Evolutionary conservation across 306 rosid genomes (phyloP), one percentile per base, ranked within the genome.

Genomic region (Prunus armeniaca): DNA sequence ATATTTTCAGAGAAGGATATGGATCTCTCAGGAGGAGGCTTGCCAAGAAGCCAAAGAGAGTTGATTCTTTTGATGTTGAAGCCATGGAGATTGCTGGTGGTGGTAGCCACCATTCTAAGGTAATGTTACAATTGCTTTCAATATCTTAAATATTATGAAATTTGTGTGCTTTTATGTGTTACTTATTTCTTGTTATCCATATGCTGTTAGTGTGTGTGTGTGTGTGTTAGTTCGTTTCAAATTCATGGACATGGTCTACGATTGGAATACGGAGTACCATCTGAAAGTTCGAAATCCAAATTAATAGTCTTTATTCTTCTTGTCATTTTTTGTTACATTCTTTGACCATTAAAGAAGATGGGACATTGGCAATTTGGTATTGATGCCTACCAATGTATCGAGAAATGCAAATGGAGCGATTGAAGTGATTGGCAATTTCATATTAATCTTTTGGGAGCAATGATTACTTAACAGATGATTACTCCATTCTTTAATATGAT

Each of bases 1-100:
- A 60, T 49, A 89, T 81, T 19, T 81, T 85, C 3, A 79, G 79
- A 71, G 87, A 86, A 78, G 91, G 86, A 79, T 85, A 76, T 81
- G 97, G 90, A 55, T 74, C 93, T 78, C 32, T 90, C 28, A 89
- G 97, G 65, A 88, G 96, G 82, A 90, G 97, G 82, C 90, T 95
- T 58, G 71, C 77, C 15, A 92, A 95, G 90, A 92, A 83, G 85
- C 90, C 98, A 76, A 92, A 68, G 82, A 85, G 97, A 65, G 91
- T 85, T 80, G 97, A 92, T 74, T 95, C 97, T 27, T 88, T 95
- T 84, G 97, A 92, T 79, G 93, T 90, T 71, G 97, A 95, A 81
- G 95, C 98, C 71, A 84, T 95, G 93, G 89, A 89, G 81, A 88
- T 95, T 85, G 85, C 93, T 72, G 97, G 89, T 50, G 76, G 66